A percentile compares a stretch with the other conserved stretches of the same genome.
Conservation (phyloP, 108 stramenopile genomes). For the Cyclotella baltica region DNA sequence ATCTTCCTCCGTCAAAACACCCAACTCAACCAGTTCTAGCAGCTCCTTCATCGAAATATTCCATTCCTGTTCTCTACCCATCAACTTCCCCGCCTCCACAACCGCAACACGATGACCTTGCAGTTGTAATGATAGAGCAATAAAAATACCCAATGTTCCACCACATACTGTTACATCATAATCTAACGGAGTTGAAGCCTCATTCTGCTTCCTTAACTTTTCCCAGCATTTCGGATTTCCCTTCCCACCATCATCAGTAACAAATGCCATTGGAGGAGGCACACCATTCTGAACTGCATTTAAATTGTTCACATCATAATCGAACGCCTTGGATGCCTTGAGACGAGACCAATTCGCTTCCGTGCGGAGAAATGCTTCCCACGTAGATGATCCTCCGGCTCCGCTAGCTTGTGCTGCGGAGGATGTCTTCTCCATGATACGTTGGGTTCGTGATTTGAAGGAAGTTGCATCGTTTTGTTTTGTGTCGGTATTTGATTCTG, state of each 20-base stretch:
- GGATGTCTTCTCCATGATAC: slow-evolving; percentile 59
- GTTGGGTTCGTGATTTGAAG: slow-evolving; percentile 48
- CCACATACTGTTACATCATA: slow-evolving; percentile 91
- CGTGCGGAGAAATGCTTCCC: slow-evolving; percentile 70
- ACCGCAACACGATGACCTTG: slow-evolving; percentile 79
- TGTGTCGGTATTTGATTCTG: neutral
- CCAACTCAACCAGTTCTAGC: slow-evolving; percentile 74
- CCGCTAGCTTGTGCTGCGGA: slow-evolving; percentile 62
- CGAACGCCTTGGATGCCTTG: slow-evolving; percentile 62
- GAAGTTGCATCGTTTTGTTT: neutral
- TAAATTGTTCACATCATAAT: slow-evolving; percentile 59
- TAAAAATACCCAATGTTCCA: slow-evolving; percentile 94
- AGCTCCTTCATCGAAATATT: slow-evolving; percentile 92
- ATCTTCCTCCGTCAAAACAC: slow-evolving; percentile 82
- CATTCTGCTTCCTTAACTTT: slow-evolving; percentile 59
- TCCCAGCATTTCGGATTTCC: slow-evolving; percentile 77
- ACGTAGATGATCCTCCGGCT: slow-evolving; percentile 77
- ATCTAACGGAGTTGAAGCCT: slow-evolving; percentile 52
- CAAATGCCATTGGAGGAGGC: slow-evolving; percentile 61
- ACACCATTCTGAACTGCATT: slow-evolving; percentile 42
- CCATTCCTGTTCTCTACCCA: slow-evolving; percentile 94
- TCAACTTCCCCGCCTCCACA: slow-evolving; percentile 83
- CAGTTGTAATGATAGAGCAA: slow-evolving; percentile 83
- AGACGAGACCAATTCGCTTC: slow-evolving; percentile 77
- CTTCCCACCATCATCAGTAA: slow-evolving; percentile 67